Evolutionary conservation across 23 red algal species (phyloP).

Genomic region (Rhodosorus marinus): DNA sequence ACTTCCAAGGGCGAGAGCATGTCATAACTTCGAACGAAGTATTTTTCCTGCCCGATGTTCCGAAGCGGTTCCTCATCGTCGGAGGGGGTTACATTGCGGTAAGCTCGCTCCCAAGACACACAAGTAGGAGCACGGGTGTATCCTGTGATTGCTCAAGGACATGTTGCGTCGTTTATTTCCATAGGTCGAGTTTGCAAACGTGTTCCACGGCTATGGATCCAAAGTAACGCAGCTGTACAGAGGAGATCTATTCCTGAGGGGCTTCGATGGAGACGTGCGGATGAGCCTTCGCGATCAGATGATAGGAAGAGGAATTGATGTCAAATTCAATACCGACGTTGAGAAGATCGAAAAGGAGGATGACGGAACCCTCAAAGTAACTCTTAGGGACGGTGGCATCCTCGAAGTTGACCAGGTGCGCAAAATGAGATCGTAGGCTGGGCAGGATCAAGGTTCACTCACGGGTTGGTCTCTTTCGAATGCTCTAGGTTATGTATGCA

Average conservation of each 20-base stretch:
- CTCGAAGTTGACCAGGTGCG: constrained; percentile 47
- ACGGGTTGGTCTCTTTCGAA: too few species aligned
- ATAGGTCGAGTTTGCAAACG: constrained; percentile 97
- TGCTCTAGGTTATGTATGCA: constrained; percentile 65
- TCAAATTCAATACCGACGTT: constrained; percentile 51
- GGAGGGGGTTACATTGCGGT: constrained; percentile 97
- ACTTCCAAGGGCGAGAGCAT: constrained; percentile 71
- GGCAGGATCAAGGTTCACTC: too few species aligned
- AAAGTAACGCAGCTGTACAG: constrained; percentile 63
- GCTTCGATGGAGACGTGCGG: constrained; percentile 86
- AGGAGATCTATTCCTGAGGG: constrained; percentile 62
- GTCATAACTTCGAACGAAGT: constrained; percentile 73
- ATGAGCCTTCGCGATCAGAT: constrained; percentile 67
- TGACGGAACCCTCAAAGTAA: constrained; percentile 39
- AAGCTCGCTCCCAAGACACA: too few species aligned
- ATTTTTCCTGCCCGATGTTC: constrained; percentile 63
- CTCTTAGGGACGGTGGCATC: constrained; percentile 21
- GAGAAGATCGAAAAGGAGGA: constrained; percentile 30
- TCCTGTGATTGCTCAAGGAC: too few species aligned
- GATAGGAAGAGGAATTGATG: constrained; percentile 44
- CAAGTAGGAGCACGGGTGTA: too few species aligned
- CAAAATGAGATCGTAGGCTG: too few species aligned
- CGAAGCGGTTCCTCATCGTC: constrained; percentile 35
- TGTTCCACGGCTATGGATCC: constrained; percentile 76
- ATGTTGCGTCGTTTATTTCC: too few species aligned